Percentiles rank a stretch among this genome's conserved stretches.
Evolutionary conservation across 495 filamentous ascomycete species (phyloP).

Genomic region (Xylaria intraflava): DNA sequence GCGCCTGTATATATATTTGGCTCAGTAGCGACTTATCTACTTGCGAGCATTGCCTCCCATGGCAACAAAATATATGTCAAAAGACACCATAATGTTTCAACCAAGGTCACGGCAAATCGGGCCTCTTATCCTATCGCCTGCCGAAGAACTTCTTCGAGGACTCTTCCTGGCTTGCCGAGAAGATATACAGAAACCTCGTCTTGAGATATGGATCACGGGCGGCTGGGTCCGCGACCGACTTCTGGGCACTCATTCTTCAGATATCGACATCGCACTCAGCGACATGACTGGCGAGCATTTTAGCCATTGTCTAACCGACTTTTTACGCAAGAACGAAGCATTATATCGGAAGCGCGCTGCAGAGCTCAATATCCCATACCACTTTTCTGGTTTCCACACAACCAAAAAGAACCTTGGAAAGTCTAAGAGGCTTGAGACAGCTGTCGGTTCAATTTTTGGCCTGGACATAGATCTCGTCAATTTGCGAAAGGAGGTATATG

Average conservation of each 20-base stretch:
- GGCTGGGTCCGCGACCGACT: background rate
- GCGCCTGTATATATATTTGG: too few species aligned
- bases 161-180: background rate
- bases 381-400: too few species aligned
- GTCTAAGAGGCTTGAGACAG: slow-evolving; percentile 77
- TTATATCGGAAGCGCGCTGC: too few species aligned
- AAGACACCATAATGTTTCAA: too few species aligned
- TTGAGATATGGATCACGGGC: slow-evolving; percentile 1
- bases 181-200: background rate
- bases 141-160: background rate
- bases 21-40: too few species aligned
- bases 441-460: slow-evolving; percentile 64
- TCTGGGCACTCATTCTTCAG: background rate
- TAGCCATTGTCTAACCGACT: background rate
- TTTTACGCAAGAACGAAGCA: too few species aligned
- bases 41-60: too few species aligned
- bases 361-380: too few species aligned
- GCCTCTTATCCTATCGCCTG: background rate
- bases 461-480: slow-evolving; percentile 81
- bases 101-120: too few species aligned
- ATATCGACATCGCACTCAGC: background rate
- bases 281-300: background rate
- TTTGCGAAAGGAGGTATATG: slow-evolving; percentile 71
- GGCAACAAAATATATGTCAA: too few species aligned
- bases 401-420: slow-evolving; percentile 62